Evolutionary conservation across 2,329 filamentous ascomycete species (phyloP), one percentile per base, ranked within the genome.

Genomic region (Xylariaceae sp.): DNA sequence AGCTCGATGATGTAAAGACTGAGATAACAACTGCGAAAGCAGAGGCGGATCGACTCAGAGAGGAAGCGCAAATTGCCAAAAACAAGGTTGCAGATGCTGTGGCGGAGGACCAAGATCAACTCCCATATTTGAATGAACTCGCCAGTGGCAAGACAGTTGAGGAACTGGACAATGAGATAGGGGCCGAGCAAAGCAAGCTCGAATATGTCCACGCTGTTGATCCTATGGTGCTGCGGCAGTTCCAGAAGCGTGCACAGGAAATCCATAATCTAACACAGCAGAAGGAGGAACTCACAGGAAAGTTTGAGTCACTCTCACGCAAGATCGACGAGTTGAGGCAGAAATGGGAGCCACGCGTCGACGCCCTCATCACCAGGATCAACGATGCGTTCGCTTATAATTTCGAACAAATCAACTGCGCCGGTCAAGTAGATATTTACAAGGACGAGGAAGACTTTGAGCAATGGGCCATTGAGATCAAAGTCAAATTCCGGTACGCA

Each of bases 381-480:
- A 96, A 91, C 71, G 86, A 91, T 45, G 93, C 93, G 0, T 99
- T 99, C 74, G 87, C 89, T 5, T 89, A 94, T 73, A 98, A 96
- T 69, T 98, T 99, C 73, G 86, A 91, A 68, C 89, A 94, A 72
- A 98, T 99, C 70, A 92, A 88, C 64, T 98, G 95, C 73, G 93
- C 93, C 4, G 95, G 95, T 31, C 91, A 98, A 74, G 92, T 99
- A 3, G 83, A 83, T 58, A 81, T 99, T 3, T 84, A 93, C 79
- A 98, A 98, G 73, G 90, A 92, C 64, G 89, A 92, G 19, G 89
- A 92, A 24, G 92, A 98, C 71, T 99, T 98, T 75, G 91, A 96
- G 55, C 86, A 90, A 60, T 99, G 95, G 95, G 88, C 91, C 1
- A 88, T 99, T 60, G 88, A 96, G 71, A 96, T 99, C 71, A 88